Conservation (phyloP, 1,284 basidiomycete species). For the Cutaneotrichosporon cavernicola region DNA sequence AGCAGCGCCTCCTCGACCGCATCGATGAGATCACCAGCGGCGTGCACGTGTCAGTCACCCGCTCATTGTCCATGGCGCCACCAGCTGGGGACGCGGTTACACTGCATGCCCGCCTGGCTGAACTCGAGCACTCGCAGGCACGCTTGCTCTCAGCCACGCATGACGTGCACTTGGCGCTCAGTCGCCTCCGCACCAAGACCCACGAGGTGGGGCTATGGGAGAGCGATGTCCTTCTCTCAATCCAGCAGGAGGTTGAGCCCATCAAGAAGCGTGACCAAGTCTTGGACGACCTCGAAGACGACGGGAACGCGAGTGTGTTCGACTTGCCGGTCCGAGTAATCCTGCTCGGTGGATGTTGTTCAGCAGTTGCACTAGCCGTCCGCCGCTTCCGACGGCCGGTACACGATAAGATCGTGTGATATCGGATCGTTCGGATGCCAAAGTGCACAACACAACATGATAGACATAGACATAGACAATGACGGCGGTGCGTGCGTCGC, state of each 20-base stretch:
- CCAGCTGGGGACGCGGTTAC: background rate
- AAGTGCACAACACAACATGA: background rate
- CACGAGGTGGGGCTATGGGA: slow-evolving; percentile 39
- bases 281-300: background rate
- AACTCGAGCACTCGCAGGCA: slow-evolving; percentile 3
- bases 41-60: background rate
- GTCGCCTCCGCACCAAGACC: background rate
- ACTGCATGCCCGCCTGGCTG: slow-evolving; percentile 2
- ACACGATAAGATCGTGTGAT: slow-evolving; percentile 1
- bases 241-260: slow-evolving; percentile 59
- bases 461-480: slow-evolving; percentile 1
- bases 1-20: slow-evolving; percentile 49
- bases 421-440: background rate
- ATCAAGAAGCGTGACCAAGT: background rate
- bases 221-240: slow-evolving; percentile 58
- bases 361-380: background rate
- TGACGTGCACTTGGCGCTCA: background rate
- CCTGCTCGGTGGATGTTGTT: background rate
- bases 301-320: background rate
- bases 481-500: background rate
- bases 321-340: background rate
- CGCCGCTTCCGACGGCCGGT: background rate
- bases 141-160: background rate
- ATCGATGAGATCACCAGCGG: slow-evolving; percentile 30
- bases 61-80: background rate